Evolutionary conservation across 495 filamentous ascomycete species (phyloP).

Genomic region (Penicillium canescens): DNA sequence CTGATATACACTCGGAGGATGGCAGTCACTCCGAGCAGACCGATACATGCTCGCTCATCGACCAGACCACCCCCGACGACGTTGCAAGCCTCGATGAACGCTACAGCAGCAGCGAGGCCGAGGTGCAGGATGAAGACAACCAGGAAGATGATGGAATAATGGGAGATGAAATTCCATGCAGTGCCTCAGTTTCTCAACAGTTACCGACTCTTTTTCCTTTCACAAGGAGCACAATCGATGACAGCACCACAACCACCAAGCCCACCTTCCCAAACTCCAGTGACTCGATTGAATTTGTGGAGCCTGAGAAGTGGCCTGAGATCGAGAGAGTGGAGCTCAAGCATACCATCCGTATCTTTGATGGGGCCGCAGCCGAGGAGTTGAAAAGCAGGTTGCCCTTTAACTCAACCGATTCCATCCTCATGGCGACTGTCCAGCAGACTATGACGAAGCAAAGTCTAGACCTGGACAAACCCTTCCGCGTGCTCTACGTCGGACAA

Average conservation of each 20-base stretch:
- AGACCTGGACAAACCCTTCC: slow-evolving; percentile 63
- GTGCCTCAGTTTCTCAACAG: slow-evolving; percentile 40
- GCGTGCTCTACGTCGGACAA: slow-evolving; percentile 69
- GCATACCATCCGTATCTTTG: slow-evolving; percentile 61
- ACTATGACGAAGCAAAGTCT: slow-evolving; percentile 68
- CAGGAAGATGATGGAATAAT: slow-evolving; percentile 25
- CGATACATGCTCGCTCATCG: slow-evolving; percentile 46
- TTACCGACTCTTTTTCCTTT: slow-evolving; percentile 42
- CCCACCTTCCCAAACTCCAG: slow-evolving; percentile 34
- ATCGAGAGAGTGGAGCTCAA: slow-evolving; percentile 59
- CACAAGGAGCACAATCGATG: slow-evolving; percentile 36
- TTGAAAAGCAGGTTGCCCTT: slow-evolving; percentile 41
- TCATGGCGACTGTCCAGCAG: slow-evolving; percentile 64
- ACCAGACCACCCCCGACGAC: slow-evolving; percentile 45
- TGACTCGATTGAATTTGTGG: slow-evolving; percentile 61
- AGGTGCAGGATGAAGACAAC: slow-evolving; percentile 32
- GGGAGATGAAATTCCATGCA: slow-evolving; percentile 29
- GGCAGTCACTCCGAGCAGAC: slow-evolving; percentile 47
- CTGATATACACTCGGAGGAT: slow-evolving; percentile 47
- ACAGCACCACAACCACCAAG: slow-evolving; percentile 45
- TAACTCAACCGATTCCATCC: slow-evolving; percentile 27
- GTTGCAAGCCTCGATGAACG: slow-evolving; percentile 48
- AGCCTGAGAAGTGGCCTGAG: slow-evolving; percentile 53
- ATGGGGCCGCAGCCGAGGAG: slow-evolving; percentile 49
- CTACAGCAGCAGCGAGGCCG: slow-evolving; percentile 40